phyloP scores from a whole-genome alignment of 305 asterid genomes.

The Euphrasia arctica region DNA sequence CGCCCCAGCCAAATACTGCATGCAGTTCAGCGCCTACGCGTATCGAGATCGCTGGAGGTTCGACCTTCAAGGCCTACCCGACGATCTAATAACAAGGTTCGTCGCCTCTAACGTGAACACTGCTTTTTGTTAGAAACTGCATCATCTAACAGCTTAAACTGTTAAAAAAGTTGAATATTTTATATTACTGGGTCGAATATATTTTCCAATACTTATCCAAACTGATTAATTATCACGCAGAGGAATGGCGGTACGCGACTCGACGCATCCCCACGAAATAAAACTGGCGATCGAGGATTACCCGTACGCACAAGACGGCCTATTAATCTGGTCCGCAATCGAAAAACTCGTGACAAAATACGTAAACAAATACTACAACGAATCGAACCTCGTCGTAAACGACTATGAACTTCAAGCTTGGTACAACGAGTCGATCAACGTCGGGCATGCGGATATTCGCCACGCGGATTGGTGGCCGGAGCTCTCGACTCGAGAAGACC shows the following conservation, averaged over 20 bases:
- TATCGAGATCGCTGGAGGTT: conserved; percentile 51
- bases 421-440: conserved; percentile 47
- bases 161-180: too few relatives aligned
- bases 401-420: conserved; percentile 57
- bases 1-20: conserved; percentile 48
- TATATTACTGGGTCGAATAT: too few relatives aligned
- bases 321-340: conserved; percentile 49
- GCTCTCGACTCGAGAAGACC: conserved; percentile 41
- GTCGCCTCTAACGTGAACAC: too few relatives aligned
- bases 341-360: conserved; percentile 38
- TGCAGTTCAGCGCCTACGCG: conserved; percentile 59
- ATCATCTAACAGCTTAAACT: too few relatives aligned
- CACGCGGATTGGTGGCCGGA: conserved; percentile 60
- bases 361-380: conserved; percentile 42
- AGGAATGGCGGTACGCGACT: conserved; percentile 56
- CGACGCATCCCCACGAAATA: conserved; percentile 44
- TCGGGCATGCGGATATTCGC: conserved; percentile 48
- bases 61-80: conserved; percentile 51
- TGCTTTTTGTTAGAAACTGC: too few relatives aligned
- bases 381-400: conserved; percentile 29
- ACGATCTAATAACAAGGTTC: conserved; percentile 52
- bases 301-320: conserved; percentile 60
- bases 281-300: conserved; percentile 52
- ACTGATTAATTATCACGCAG: conserved; percentile 22
- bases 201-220: neutral